Evolutionary conservation across 108 stramenopile species (phyloP).

Genomic region (Cyclotella distinguenda): DNA sequence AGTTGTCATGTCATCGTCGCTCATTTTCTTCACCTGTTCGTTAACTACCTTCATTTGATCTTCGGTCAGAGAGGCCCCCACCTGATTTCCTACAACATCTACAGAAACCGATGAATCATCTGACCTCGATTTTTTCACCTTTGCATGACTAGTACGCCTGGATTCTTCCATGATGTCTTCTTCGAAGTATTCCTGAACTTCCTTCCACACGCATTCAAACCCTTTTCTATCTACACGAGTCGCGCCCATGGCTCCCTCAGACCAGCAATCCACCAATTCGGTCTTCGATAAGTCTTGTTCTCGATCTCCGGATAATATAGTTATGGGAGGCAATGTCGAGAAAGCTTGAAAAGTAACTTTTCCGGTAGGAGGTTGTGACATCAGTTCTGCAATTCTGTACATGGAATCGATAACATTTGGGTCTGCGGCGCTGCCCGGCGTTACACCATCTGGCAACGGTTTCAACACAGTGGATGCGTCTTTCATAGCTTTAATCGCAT

Average conservation of each 20-base stretch:
- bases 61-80: constrained; percentile 46
- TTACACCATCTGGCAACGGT: constrained; percentile 30
- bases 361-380: constrained; percentile 59
- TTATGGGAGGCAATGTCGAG: constrained; percentile 59
- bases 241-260: constrained; percentile 61
- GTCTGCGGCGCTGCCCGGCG: constrained; percentile 52
- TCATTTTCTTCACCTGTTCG: constrained; percentile 65
- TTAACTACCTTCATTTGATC: constrained; percentile 58
- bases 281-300: constrained; percentile 55
- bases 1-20: constrained; percentile 52
- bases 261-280: constrained; percentile 74
- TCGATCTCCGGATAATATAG: constrained; percentile 51
- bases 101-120: constrained; percentile 8
- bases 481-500: constrained; percentile 48
- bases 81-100: constrained; percentile 16
- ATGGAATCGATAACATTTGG: constrained; percentile 66
- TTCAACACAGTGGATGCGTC: constrained; percentile 22
- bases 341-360: constrained; percentile 68
- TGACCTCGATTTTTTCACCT: constrained; percentile 38
- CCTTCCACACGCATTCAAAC: constrained; percentile 76
- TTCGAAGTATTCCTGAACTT: constrained; percentile 80
- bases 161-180: constrained; percentile 70
- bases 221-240: constrained; percentile 61
- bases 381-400: constrained; percentile 65
- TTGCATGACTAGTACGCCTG: constrained; percentile 28